Percentiles rank a stretch among this genome's conserved stretches.
Evolutionary conservation across 306 rosid species (phyloP).

Genomic region (Luffa aegyptiaca): DNA sequence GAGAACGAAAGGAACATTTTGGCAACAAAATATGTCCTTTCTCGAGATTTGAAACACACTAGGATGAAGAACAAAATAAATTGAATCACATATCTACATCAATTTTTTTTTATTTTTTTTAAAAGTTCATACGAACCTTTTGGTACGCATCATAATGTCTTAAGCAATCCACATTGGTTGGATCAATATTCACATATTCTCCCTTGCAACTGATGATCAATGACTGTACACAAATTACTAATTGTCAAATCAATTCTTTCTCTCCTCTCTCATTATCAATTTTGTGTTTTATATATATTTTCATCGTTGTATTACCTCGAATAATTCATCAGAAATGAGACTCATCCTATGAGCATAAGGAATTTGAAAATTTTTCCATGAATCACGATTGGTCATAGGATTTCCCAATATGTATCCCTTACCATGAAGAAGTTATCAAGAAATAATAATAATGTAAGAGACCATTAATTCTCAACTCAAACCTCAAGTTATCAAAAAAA

Average conservation of each 20-base stretch:
- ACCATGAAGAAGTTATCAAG: background rate
- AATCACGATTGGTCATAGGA: constrained; percentile 10
- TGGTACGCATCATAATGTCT: constrained; percentile 16
- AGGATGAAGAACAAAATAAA: background rate
- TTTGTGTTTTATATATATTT: too few species aligned
- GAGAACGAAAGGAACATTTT: background rate
- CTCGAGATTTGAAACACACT: background rate
- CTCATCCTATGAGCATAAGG: constrained; percentile 49
- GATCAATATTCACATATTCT: constrained; percentile 23
- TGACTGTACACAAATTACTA: constrained; percentile 4
- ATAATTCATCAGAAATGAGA: constrained; percentile 55
- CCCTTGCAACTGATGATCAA: constrained; percentile 35
- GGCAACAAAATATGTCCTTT: background rate
- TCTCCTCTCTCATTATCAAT: background rate
- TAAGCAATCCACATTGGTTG: constrained; percentile 24
- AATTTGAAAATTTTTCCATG: constrained; percentile 10
- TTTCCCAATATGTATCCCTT: constrained; percentile 64
- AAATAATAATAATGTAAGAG: too few species aligned
- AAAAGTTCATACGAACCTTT: constrained; percentile 11
- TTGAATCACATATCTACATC: too few species aligned
- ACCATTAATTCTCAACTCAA: background rate
- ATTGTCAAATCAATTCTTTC: too few species aligned
- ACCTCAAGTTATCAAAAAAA: too few species aligned
- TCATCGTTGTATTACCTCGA: constrained; percentile 13
- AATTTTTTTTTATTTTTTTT: too few species aligned